phyloP scores from a whole-genome alignment of 2,329 filamentous ascomycete genomes.

The Macroventuria anomochaeta region DNA sequence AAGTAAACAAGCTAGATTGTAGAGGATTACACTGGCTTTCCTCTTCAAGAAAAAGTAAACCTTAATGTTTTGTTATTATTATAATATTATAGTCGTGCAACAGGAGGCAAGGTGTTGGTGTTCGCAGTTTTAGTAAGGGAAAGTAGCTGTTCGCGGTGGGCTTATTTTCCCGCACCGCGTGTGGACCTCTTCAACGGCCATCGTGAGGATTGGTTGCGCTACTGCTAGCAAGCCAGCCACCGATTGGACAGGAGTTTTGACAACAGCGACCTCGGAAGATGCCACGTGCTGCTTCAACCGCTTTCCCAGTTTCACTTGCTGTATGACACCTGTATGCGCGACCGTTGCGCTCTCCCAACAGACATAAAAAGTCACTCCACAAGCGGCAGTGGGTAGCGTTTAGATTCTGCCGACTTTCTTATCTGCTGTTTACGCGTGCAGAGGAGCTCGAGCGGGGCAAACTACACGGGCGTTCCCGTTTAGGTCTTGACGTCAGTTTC shows the following conservation, averaged over 20 bases:
- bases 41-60: too few species aligned
- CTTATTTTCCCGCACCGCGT: too few species aligned
- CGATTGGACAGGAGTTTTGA: not conserved
- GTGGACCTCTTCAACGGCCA: slow-evolving; percentile 1
- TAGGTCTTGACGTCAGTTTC: slow-evolving; percentile 3
- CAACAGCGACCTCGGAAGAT: not conserved
- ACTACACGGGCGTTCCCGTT: not conserved
- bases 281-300: not conserved
- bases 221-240: not conserved
- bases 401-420: not conserved
- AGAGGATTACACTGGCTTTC: too few species aligned
- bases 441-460: not conserved
- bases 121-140: too few species aligned
- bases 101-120: too few species aligned
- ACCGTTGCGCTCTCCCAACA: slow-evolving; percentile 3
- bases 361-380: not conserved
- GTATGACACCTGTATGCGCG: slow-evolving; percentile 8
- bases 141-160: too few species aligned
- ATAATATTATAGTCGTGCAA: too few species aligned
- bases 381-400: not conserved
- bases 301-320: not conserved
- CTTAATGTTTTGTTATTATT: too few species aligned
- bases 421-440: not conserved
- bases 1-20: too few species aligned
- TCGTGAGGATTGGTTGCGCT: slow-evolving; percentile 1